Base-by-base conservation (phyloP, 495 filamentous ascomycete genomes). In the Pyronema domesticum region DNA sequence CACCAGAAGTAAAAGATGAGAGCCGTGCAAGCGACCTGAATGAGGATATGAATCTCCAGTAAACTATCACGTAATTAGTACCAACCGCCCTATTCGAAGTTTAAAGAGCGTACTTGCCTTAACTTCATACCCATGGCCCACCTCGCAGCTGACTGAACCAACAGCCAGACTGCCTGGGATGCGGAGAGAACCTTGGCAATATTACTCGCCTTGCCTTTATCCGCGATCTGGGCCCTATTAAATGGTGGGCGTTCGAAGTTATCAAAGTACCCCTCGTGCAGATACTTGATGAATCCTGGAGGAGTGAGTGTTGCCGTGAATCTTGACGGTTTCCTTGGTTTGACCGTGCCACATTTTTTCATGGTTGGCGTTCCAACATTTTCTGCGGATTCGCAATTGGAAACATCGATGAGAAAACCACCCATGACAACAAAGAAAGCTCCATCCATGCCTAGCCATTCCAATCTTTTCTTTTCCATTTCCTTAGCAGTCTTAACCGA, bases 341-440 rank as follows among this genome's bases (percentile, higher is more conserved):
- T 7, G 4, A 47, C 45, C 45, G 17, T 19, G 23, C 23, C 23
- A 30, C 23, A 5, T 10, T 47, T 23, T 15, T 30, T 30, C 23
- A 30, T 30, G 23, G 23, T 30, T 30, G 23, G 23, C 48, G 17
- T 9, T n/a, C 18, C 36, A 8, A 33, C 18, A 7, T 10, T 17
- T n/a, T n/a, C 36, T 1, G 2, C 18, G 13, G 48, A 34, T n/a
- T 9, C 30, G 10, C 10, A 17, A 14, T 34, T n/a, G n/a, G 11
- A 14, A 44, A n/a, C 10, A 40, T 52, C 55, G 7, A 55, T 35
- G 9, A 49, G 7, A 17, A 58, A 60, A 17, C 58, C 58, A 3
- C 58, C 56, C 58, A 60, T 60, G 14, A 58, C 58, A 1, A 58
- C 56, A 52, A 56, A 60, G 17, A 53, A 58, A 0, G 58, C 58